Evolutionary conservation across 768 basidiomycete species (phyloP).

Genomic region (Amanita thiersii): DNA sequence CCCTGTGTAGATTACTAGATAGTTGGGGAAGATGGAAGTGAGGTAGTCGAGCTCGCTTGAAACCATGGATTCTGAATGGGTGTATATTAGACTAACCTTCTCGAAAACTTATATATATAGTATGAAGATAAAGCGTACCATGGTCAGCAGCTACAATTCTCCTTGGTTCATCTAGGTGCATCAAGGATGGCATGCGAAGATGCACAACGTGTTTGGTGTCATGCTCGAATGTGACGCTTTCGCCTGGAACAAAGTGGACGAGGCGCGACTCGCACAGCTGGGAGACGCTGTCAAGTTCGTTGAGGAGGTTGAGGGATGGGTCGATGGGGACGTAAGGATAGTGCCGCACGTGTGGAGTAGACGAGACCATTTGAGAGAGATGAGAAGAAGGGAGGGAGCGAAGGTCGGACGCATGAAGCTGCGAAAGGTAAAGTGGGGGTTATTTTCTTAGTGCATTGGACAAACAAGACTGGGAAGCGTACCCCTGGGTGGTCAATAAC

Average conservation of each 20-base stretch:
- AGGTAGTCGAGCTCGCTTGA: conserved; percentile 31
- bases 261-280: conserved; percentile 45
- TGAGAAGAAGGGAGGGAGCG: conserved; percentile 46
- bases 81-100: neutral
- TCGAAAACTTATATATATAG: neutral
- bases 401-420: conserved; percentile 77
- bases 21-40: conserved; percentile 41
- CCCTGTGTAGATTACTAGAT: conserved; percentile 63
- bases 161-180: conserved; percentile 19
- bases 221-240: conserved; percentile 24
- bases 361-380: conserved; percentile 37
- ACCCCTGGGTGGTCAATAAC: conserved; percentile 71
- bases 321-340: conserved; percentile 47
- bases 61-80: neutral
- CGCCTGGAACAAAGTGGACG: conserved; percentile 32
- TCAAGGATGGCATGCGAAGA: conserved; percentile 38
- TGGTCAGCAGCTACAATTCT: conserved; percentile 42
- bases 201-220: conserved; percentile 48
- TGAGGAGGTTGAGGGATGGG: conserved; percentile 19
- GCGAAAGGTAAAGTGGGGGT: conserved; percentile 3
- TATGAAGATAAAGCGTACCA: conserved; percentile 27
- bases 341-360: conserved; percentile 49
- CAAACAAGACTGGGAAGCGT: conserved; percentile 17
- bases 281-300: conserved; percentile 36
- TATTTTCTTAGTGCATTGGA: neutral